Evolutionary conservation across 345 rosid genomes (phyloP), one percentile per base, ranked within the genome.

Genomic region (Acer yangbiense): DNA sequence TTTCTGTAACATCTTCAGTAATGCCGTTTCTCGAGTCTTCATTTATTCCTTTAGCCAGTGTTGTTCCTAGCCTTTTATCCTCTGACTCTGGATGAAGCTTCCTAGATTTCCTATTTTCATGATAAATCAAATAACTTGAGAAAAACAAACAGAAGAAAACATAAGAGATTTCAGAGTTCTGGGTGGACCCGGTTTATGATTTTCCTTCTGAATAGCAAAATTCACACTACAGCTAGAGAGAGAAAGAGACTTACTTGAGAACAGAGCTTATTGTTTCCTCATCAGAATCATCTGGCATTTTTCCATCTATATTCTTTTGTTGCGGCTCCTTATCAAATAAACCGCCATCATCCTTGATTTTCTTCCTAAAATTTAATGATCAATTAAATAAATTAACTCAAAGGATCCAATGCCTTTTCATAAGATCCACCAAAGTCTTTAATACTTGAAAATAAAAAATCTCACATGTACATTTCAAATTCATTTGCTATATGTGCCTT

Each of bases 221-320:
- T 54, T 54, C 57, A 71, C 4, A 35, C 44, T 20, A 23, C 13
- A 43, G 71, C 41, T n/a, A 32, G 65, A 76, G 57, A 55, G 63
- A 70, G 73, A 35, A 35, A 86, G 60, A 75, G 63, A 60, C 43
- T 70, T 82, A 90, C 90, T 81, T 82, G 77, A 88, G 78, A 75
- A 87, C 65, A 41, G 78, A 69, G 84, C 88, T 73, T 46, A 87
- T 75, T 39, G 83, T 41, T 78, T 88, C 84, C 58, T 83, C 87
- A 74, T 85, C 87, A 48, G 86, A 83, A 73, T 79, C 83, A 20
- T 80, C 80, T 75, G 82, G 77, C 10, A 67, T 25, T 12, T 71
- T 73, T 23, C 61, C 74, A 62, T 82, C 72, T 58, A 13, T 41
- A 39, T 76, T 76, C 61, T 68, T 76, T 46, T 63, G 76, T 20